A percentile compares a stretch with the other conserved stretches of the same genome.
These are phyloP conservation scores for Xylaria sp. DNA, from an alignment of 2,329 filamentous ascomycete genomes.

Conservation along the genomic window DNA sequence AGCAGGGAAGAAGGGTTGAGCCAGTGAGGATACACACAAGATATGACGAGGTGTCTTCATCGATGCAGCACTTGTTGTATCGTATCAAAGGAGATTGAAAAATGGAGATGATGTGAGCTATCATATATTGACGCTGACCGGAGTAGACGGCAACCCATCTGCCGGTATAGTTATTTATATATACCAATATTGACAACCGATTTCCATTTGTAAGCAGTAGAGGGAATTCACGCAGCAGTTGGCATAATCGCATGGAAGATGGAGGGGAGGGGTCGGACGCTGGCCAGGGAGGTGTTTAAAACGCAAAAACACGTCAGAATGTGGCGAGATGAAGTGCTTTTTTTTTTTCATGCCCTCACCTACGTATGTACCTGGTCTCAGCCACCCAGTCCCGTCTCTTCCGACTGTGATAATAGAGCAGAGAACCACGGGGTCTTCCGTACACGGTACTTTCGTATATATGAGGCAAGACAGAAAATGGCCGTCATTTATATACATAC, in stretches of 20 bases:
- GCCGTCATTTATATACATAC: neutral
- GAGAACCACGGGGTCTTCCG: neutral
- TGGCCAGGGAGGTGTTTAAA: neutral
- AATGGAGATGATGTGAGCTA: neutral
- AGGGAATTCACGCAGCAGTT: neutral
- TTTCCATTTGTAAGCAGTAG: slow-evolving; percentile 23
- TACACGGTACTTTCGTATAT: neutral
- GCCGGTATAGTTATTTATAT: neutral
- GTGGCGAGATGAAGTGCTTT: slow-evolving; percentile 28
- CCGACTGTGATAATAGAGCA: neutral
- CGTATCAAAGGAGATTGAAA: neutral
- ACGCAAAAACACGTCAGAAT: slow-evolving; percentile 26
- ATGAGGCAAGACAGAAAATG: neutral
- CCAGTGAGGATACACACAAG: neutral
- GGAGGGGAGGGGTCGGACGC: neutral
- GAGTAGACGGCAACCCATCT: neutral
- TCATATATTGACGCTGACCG: neutral
- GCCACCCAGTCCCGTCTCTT: slow-evolving; percentile 12
- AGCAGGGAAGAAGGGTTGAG: neutral
- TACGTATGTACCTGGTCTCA: neutral
- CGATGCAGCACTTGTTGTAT: neutral
- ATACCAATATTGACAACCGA: neutral
- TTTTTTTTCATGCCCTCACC: neutral
- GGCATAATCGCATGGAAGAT: neutral
- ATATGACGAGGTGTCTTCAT: neutral